Evolutionary conservation across 1,284 basidiomycete genomes (phyloP).

Genomic region (Boletus semigastroideus): DNA sequence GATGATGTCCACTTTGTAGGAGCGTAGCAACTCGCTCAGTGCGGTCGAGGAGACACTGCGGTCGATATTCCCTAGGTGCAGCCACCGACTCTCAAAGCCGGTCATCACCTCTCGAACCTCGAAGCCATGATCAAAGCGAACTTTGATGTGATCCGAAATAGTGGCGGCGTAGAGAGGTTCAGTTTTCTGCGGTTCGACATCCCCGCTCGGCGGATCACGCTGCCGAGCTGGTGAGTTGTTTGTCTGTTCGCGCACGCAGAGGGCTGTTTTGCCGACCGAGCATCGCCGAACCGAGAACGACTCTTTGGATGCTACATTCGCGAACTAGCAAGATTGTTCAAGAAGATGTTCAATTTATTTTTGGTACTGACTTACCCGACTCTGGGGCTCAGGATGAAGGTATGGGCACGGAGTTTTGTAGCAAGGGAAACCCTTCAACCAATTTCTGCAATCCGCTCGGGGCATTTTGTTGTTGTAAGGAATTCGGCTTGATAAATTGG

Average conservation of each 20-base stretch:
- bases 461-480: neutral
- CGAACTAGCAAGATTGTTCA: neutral
- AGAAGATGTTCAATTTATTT: too few relatives aligned
- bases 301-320: neutral
- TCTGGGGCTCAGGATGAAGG: conserved; percentile 6
- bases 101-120: conserved; percentile 38
- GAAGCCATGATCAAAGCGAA: conserved; percentile 41
- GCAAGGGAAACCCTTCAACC: conserved; percentile 4
- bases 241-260: neutral
- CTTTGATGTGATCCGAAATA: conserved; percentile 32
- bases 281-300: neutral
- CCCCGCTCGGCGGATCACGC: neutral
- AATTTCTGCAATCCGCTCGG: conserved; percentile 1
- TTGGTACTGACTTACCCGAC: neutral
- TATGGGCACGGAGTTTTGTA: neutral
- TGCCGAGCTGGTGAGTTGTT: neutral
- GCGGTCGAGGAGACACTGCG: conserved; percentile 5
- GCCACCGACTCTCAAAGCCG: conserved; percentile 44
- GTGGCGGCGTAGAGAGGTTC: conserved; percentile 21
- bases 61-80: conserved; percentile 38
- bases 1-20: conserved; percentile 45
- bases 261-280: neutral
- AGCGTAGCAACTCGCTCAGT: conserved; percentile 20
- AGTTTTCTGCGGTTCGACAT: conserved; percentile 6
- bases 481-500: conserved; percentile 9